Evolutionary conservation across 768 basidiomycete genomes (phyloP), one percentile per base, ranked within the genome.

Genomic region (Thelephora ganbajun): DNA sequence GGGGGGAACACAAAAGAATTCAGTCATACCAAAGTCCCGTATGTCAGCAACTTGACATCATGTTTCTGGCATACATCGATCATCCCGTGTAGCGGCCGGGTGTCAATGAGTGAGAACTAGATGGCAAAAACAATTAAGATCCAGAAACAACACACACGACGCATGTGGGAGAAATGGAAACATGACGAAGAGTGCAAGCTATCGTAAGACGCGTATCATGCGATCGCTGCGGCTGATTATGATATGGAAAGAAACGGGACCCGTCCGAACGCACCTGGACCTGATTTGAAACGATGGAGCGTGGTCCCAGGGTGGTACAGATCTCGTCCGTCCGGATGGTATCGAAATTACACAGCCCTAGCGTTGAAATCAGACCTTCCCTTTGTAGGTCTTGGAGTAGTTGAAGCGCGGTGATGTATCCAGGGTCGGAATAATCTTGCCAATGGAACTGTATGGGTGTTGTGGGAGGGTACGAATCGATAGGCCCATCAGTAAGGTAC

Each of bases 321-420:
- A 89, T 85, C 61, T 89, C 84, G 58, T 86, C 81, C 35, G 78
- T 83, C 43, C 74, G 70, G 41, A 73, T 70, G 0, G 84, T 63
- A 62, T 90, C 86, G 54, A 90, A 90, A 60, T 90, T 90, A 62
- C 82, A 83, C 37, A 90, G 66, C 2, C 87, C 87, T 20, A 90
- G 70, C 13, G 76, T 70, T 16, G 69, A 64, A 52, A 88, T 81
- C 51, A 73, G 58, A 3, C 77, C 78, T 47, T 78, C 73, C 1
- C 62, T 54, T 54, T 74, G 76, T n/a, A 89, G 61, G 50, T 79
- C 73, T 14, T 70, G 66, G 5, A 89, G 67, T 51, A 77, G 65
- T 26, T 70, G 67, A 42, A 73, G 61, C 4, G 71, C 68, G 2
- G 63, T 64, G 33, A 77, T 54, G 56, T 77, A 76, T 20, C 66